These are phyloP conservation scores for Debaryomyces nepalensis DNA, from an alignment of 1,139 yeast genomes.

Conservation along the genomic window DNA sequence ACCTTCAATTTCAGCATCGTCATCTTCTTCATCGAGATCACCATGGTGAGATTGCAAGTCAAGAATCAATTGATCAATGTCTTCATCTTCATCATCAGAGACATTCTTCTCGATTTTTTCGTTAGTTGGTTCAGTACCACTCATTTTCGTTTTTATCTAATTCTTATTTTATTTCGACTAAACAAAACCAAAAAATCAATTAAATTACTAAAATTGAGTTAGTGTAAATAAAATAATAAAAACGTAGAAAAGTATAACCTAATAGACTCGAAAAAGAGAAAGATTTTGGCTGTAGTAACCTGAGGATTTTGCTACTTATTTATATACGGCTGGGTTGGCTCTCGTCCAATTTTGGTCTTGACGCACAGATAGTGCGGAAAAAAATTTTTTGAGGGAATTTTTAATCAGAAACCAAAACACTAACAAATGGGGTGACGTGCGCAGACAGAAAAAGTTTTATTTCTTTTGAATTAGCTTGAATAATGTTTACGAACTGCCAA, in stretches of 20 bases:
- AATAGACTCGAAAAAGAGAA: constrained; percentile 10
- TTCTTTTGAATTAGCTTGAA: constrained; percentile 3
- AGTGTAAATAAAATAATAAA: constrained; percentile 8
- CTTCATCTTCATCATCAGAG: constrained; percentile 76
- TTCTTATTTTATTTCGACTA: constrained; percentile 9
- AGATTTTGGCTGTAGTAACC: neutral
- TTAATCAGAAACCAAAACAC: constrained; percentile 13
- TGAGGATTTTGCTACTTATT: constrained; percentile 12
- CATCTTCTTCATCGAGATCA: constrained; percentile 49
- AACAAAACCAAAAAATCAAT: constrained; percentile 10
- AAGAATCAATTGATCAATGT: constrained; percentile 85
- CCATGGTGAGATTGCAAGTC: constrained; percentile 87
- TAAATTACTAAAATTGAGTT: constrained; percentile 5
- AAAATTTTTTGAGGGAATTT: constrained; percentile 18
- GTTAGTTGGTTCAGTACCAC: constrained; percentile 56
- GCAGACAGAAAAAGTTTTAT: constrained; percentile 5
- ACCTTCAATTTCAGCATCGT: constrained; percentile 54
- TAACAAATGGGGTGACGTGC: constrained; percentile 8
- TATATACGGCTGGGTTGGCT: constrained; percentile 18
- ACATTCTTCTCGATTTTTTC: constrained; percentile 53
- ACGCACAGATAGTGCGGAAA: constrained; percentile 15
- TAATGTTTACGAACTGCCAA: constrained; percentile 9
- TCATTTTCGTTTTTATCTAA: constrained; percentile 29
- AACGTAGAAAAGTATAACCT: constrained; percentile 15
- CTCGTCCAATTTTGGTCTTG: constrained; percentile 16